Base-by-base conservation (phyloP, 768 basidiomycete species). In the Rhodotorula kratochvilovae region DNA sequence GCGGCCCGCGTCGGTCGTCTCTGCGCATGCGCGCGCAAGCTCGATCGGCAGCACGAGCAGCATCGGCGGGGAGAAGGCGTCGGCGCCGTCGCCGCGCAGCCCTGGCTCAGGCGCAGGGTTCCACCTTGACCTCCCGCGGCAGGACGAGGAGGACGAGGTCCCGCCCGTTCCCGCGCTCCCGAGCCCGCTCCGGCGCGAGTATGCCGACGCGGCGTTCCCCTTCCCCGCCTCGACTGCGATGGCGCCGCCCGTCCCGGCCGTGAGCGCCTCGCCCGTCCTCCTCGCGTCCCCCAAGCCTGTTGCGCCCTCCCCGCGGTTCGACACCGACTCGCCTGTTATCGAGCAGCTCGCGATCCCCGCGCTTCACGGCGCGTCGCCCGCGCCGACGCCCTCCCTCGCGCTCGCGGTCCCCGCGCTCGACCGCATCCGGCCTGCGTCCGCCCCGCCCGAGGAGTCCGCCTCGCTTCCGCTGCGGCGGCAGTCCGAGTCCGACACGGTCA, bases 1-100 rank as follows among this genome's bases (percentile, higher is more conserved):
- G 15, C 66, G 68, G n/a, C 63, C 64, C 13, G 50, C 50, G 51
- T 70, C 73, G 10, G n/a, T 63, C 39, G 77, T 75, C 66, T 25
- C 35, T 3, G 21, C 19, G 1, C 13, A 5, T 3, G 19, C 7
- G 21, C 63, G 63, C 29, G 33, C 33, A 5, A 29, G 33, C 7
- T 64, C 63, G 23, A 23, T 46, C 33, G 39, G 39, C 25, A 63
- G 62, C 62, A 3, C 4, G 19, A 51, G 39, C 5, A 54, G 53
- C 51, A 54, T 6, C 62, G 51, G 50, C 35, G 35, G 61, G 25
- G 61, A 33, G 1, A 29, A 3, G 5, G 27, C 43, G 43, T 23
- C 15, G 5, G 27, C 43, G 43, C 19, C 15, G 29, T 12, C 23
- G 39, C 31, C 11, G 45, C 59, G n/a, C 13, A 39, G 39, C 13